Evolutionary conservation across 2,329 filamentous ascomycete species (phyloP).

Genomic region (Ophiostoma ips): DNA sequence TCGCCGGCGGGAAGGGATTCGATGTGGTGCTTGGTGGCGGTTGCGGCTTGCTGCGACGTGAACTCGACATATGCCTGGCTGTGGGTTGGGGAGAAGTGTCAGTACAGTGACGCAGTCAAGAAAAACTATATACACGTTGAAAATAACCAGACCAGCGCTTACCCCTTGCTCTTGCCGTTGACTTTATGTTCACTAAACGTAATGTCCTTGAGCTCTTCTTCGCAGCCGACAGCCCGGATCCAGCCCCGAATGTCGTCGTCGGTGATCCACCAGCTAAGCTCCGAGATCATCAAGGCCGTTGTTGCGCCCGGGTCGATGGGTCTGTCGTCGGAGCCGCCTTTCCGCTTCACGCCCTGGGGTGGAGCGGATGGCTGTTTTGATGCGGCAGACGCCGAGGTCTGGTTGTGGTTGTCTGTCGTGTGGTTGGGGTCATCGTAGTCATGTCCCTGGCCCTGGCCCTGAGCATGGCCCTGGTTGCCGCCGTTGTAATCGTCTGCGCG

Average conservation of each 20-base stretch:
- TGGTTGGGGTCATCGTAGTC: conserved; percentile 11
- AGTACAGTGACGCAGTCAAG: neutral
- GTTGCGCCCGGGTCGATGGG: conserved; percentile 46
- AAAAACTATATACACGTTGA: conserved; percentile 6
- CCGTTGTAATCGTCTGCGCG: conserved; percentile 17
- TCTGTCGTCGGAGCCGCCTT: conserved; percentile 43
- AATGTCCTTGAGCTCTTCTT: conserved; percentile 77
- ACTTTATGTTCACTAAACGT: conserved; percentile 98
- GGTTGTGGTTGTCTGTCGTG: conserved; percentile 15
- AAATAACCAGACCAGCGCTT: too few species aligned
- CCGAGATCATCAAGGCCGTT: conserved; percentile 69
- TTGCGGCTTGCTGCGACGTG: conserved; percentile 67
- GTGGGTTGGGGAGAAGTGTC: neutral
- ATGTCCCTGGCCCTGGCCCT: conserved; percentile 20
- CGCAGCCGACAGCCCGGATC: conserved; percentile 64
- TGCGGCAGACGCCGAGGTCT: conserved; percentile 16
- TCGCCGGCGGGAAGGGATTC: conserved; percentile 36
- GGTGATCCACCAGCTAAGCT: conserved; percentile 92
- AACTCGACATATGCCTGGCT: conserved; percentile 78
- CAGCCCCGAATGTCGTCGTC: conserved; percentile 90
- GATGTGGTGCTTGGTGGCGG: conserved; percentile 69
- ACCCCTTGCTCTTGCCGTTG: conserved; percentile 98
- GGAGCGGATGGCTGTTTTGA: conserved; percentile 21
- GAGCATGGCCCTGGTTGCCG: conserved; percentile 21
- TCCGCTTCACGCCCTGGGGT: conserved; percentile 46